Evolutionary conservation across 257 asterid genomes (phyloP), one percentile per base, ranked within the genome.

Genomic region (Euphrasia confusa): DNA sequence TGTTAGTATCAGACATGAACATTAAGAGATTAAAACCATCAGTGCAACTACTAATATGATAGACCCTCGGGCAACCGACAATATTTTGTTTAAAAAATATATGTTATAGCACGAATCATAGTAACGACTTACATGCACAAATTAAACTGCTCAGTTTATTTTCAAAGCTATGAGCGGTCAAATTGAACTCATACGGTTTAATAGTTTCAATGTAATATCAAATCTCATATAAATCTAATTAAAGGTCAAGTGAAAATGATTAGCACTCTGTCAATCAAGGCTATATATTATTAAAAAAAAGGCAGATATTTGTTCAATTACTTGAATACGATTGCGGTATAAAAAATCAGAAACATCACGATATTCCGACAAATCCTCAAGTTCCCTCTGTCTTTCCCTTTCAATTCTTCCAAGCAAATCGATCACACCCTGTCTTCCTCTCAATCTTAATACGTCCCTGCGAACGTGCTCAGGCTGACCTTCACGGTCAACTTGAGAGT

Each of bases 261-360:
- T 8, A 45, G 52, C 17, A 45, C 52, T 2, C 2, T 13, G n/a
- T 13, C 52, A 18, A 45, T 45, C 10, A 47, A 14, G 53, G 14
- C 6, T 12, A 11, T 10, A 49, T 49, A 49, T 49, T n/a, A n/a
- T 15, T 4, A 2, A 17, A 17, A 14, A 48, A 15, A 21, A 7
- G 6, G 13, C 4, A 50, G 7, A 18, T 40, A 32, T 17, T 2
- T 14, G 27, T 17, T 14, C 56, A 7, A 18, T 40, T 60, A 60
- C 65, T 35, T 60, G 65, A 40, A 89, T 89, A 58, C 95, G 92
- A 58, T 77, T 89, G 74, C 94, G 97, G 68, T 89, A 95, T 28
- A 94, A 94, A 78, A 89, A 89, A 72, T 81, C 91, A 72, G 95
- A 81, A 68, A 89, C 97, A 58, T 94, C 95, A 27, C 95, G 95